Conservation (phyloP, 2,329 filamentous ascomycete species). For the Claviceps purpurea region DNA sequence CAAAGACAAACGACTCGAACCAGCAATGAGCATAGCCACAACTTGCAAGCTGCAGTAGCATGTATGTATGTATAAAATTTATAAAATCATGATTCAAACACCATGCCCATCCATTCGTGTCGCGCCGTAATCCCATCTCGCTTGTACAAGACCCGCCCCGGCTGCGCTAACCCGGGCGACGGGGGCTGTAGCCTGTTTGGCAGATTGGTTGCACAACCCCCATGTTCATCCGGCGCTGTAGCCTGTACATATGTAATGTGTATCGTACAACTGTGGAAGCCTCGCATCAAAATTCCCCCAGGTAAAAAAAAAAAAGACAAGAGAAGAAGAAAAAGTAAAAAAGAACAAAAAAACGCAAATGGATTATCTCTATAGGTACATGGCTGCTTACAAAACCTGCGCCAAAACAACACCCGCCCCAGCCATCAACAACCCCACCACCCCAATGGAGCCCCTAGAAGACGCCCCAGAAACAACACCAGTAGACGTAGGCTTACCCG, state of each 20-base stretch:
- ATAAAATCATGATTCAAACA: too few species aligned
- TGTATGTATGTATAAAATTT: too few species aligned
- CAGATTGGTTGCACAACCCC: too few species aligned
- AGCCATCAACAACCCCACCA: conserved; percentile 15
- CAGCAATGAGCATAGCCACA: too few species aligned
- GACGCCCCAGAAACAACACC: conserved; percentile 13
- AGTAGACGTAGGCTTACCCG: not conserved
- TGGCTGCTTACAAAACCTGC: conserved; percentile 12
- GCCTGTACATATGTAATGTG: not conserved
- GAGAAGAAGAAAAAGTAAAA: not conserved
- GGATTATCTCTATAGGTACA: not conserved
- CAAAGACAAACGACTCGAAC: too few species aligned
- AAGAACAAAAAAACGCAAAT: not conserved
- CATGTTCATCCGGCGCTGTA: not conserved
- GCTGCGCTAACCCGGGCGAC: too few species aligned
- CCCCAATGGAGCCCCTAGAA: conserved; percentile 11
- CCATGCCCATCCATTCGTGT: too few species aligned
- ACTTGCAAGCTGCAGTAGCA: too few species aligned
- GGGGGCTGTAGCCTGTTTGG: too few species aligned
- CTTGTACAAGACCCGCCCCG: too few species aligned
- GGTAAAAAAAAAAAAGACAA: not conserved
- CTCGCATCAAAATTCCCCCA: not conserved
- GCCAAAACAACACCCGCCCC: conserved; percentile 16
- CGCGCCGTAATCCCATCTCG: too few species aligned
- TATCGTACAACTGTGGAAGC: not conserved